Percentiles rank a stretch among this genome's conserved stretches.
Conservation (phyloP, 306 rosid species). For the Prunus mira region DNA sequence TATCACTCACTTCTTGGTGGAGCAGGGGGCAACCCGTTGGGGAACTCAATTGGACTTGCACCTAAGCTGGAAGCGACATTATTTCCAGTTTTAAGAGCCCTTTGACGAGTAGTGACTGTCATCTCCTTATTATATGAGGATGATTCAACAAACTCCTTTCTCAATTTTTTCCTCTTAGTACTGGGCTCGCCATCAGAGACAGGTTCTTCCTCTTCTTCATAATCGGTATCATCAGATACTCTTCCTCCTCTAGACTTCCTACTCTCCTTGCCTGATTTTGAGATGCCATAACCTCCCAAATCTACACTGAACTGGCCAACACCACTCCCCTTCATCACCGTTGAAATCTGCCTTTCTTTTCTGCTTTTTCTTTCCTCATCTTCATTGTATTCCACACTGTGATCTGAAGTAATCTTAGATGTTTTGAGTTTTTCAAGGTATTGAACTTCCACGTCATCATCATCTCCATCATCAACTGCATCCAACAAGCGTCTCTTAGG, state of each 20-base stretch:
- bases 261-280: conserved; percentile 29
- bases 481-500: conserved; percentile 24
- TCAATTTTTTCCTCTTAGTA: conserved; percentile 26
- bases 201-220: conserved; percentile 36
- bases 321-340: conserved; percentile 21
- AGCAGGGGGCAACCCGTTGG: conserved; percentile 35
- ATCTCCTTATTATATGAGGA: conserved; percentile 24
- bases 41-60: conserved; percentile 32
- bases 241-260: conserved; percentile 34
- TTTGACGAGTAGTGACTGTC: conserved; percentile 29
- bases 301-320: conserved; percentile 13
- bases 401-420: conserved; percentile 17
- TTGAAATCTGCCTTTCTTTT: conserved; percentile 34
- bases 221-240: conserved; percentile 29
- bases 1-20: conserved; percentile 35
- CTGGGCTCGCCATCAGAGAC: conserved; percentile 37
- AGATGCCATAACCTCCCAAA: conserved; percentile 18
- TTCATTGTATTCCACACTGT: conserved; percentile 21
- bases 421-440: conserved; percentile 33
- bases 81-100: conserved; percentile 40
- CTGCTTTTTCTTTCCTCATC: conserved; percentile 36
- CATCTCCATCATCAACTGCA: conserved; percentile 16
- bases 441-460: conserved; percentile 23
- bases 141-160: conserved; percentile 34
- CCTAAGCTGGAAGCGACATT: conserved; percentile 35